phyloP scores from a whole-genome alignment of 106 monocot species.

The Iris macrosiphon region DNA sequence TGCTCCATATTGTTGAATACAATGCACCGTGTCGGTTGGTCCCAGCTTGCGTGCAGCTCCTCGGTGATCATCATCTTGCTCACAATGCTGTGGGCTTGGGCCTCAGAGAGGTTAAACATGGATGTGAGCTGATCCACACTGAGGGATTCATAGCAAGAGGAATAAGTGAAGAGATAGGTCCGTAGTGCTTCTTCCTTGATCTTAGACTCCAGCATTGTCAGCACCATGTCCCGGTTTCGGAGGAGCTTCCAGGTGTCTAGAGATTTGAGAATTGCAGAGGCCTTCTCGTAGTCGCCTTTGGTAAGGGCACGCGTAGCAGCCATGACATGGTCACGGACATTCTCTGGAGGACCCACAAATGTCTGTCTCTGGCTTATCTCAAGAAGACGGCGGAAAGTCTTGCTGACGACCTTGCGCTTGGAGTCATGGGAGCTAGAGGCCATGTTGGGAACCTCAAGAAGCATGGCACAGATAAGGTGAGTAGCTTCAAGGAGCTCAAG shows the following conservation, averaged over 20 bases:
- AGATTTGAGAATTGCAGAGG: slow-evolving; percentile 44
- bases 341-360: slow-evolving; percentile 88
- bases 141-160: slow-evolving; percentile 69
- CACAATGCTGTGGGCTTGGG: slow-evolving; percentile 50
- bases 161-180: slow-evolving; percentile 74
- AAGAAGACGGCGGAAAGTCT: slow-evolving; percentile 83
- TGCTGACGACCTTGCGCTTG: slow-evolving; percentile 71
- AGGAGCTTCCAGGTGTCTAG: slow-evolving; percentile 85
- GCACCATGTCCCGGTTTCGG: slow-evolving; percentile 44
- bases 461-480: slow-evolving; percentile 86
- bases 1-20: slow-evolving; percentile 74
- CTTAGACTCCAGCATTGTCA: slow-evolving; percentile 66
- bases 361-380: slow-evolving; percentile 70
- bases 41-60: slow-evolving; percentile 88
- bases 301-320: slow-evolving; percentile 67
- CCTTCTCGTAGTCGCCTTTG: slow-evolving; percentile 64
- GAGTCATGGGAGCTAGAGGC: slow-evolving; percentile 59
- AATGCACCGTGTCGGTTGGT: slow-evolving; percentile 70
- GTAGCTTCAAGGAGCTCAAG: slow-evolving; percentile 93
- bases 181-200: slow-evolving; percentile 81
- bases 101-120: slow-evolving; percentile 66
- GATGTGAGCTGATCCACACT: slow-evolving; percentile 54
- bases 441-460: slow-evolving; percentile 92
- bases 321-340: slow-evolving; percentile 87
- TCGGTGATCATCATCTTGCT: slow-evolving; percentile 90